phyloP scores from a whole-genome alignment of 768 basidiomycete genomes.

The Astraeus odoratus region DNA sequence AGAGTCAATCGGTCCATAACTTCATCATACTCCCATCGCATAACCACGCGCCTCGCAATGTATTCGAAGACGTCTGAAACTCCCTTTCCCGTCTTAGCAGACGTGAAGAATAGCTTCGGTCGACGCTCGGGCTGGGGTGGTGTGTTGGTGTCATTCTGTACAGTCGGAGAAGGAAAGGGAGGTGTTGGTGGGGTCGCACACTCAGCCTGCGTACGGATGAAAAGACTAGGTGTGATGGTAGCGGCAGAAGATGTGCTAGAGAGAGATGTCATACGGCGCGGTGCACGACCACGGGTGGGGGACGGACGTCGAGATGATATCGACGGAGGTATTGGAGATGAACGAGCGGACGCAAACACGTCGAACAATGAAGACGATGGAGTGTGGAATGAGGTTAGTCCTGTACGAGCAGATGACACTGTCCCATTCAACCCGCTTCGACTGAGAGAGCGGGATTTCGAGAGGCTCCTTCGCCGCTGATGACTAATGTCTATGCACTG shows the following conservation, averaged over 20 bases:
- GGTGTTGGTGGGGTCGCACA: slow-evolving; percentile 14
- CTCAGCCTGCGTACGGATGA: slow-evolving; percentile 31
- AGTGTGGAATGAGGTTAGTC: slow-evolving; percentile 64
- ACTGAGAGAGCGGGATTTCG: slow-evolving; percentile 41
- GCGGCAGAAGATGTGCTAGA: slow-evolving; percentile 39
- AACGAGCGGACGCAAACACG: slow-evolving; percentile 50
- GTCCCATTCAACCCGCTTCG: slow-evolving; percentile 42
- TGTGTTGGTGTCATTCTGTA: slow-evolving; percentile 10
- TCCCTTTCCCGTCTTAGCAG: slow-evolving; percentile 72
- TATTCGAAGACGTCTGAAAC: slow-evolving; percentile 74
- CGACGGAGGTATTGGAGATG: slow-evolving; percentile 43
- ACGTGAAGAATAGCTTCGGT: slow-evolving; percentile 66
- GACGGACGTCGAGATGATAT: slow-evolving; percentile 22
- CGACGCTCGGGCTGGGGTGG: slow-evolving; percentile 37
- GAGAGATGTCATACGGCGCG: slow-evolving; percentile 25
- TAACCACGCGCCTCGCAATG: slow-evolving; percentile 55
- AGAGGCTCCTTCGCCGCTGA: slow-evolving; percentile 25
- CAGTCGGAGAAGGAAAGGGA: slow-evolving; percentile 3
- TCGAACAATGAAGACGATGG: slow-evolving; percentile 75
- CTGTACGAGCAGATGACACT: slow-evolving; percentile 50
- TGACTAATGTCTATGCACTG: slow-evolving; percentile 19
- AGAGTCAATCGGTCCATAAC: slow-evolving; percentile 39
- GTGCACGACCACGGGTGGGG: slow-evolving; percentile 15
- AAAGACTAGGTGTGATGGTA: slow-evolving; percentile 57
- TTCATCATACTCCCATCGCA: slow-evolving; percentile 64